Percentiles rank a stretch among this genome's conserved stretches.
Conservation (phyloP, 108 stramenopile genomes). For the Craspedostauros australis region DNA sequence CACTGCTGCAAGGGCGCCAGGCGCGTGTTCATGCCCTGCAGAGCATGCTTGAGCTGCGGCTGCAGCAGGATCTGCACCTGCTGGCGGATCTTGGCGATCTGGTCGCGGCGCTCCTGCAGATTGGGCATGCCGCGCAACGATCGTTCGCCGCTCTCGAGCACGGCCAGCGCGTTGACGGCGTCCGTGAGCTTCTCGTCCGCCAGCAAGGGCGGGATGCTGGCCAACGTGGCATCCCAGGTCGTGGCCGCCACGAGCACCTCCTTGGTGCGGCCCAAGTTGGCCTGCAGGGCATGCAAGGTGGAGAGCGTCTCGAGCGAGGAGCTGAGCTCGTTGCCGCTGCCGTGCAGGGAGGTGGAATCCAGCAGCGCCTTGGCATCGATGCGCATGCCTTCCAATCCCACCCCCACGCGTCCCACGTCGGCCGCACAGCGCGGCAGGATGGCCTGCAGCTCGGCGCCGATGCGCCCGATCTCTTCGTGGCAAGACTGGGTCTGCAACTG, state of each 20-base stretch:
- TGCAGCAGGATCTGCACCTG: conserved; percentile 63
- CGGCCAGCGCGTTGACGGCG: conserved; percentile 52
- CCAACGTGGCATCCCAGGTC: conserved; percentile 69
- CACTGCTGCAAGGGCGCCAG: conserved; percentile 74
- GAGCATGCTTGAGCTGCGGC: conserved; percentile 69
- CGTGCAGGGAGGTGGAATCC: conserved; percentile 17
- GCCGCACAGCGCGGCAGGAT: conserved; percentile 76
- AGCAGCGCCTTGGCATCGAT: conserved; percentile 51
- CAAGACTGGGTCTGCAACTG: conserved; percentile 74
- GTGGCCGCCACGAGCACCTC: conserved; percentile 70
- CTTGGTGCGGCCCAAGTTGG: conserved; percentile 52
- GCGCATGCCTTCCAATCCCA: conserved; percentile 61
- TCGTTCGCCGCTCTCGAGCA: conserved; percentile 55
- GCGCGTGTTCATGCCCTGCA: conserved; percentile 62
- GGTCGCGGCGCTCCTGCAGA: conserved; percentile 47
- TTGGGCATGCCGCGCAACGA: conserved; percentile 70
- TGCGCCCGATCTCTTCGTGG: conserved; percentile 81
- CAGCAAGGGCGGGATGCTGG: conserved; percentile 49
- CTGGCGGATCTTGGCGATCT: conserved; percentile 42
- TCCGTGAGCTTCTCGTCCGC: conserved; percentile 47
- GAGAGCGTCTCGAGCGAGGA: conserved; percentile 53
- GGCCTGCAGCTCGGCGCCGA: conserved; percentile 79
- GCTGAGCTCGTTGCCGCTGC: conserved; percentile 29
- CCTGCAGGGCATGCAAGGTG: conserved; percentile 67
- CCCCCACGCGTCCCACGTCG: conserved; percentile 59